phyloP scores from a whole-genome alignment of 352 stramenopile genomes.

The Phytophthora pini region DNA sequence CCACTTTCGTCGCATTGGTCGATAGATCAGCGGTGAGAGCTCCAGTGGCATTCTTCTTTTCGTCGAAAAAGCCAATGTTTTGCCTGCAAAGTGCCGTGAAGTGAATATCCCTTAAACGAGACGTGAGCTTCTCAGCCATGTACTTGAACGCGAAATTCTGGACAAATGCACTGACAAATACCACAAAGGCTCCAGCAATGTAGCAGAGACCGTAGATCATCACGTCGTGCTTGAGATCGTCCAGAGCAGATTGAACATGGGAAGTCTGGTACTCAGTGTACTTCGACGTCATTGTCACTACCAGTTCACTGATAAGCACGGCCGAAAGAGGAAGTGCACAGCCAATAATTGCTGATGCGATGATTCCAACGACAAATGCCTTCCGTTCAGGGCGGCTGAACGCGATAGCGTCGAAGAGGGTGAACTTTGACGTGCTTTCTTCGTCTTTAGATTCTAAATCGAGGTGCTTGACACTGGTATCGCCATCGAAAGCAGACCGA shows the following conservation, averaged over 20 bases:
- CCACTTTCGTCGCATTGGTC: slow-evolving; percentile 55
- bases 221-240: slow-evolving; percentile 50
- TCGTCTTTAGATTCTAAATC: background rate
- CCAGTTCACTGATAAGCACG: slow-evolving; percentile 29
- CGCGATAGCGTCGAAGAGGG: background rate
- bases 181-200: background rate
- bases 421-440: background rate
- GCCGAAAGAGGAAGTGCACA: background rate
- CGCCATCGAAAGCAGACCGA: background rate
- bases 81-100: slow-evolving; percentile 24
- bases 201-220: background rate
- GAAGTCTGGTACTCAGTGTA: slow-evolving; percentile 33
- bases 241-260: slow-evolving; percentile 25
- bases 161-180: slow-evolving; percentile 35
- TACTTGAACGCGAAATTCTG: slow-evolving; percentile 60
- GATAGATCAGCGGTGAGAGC: slow-evolving; percentile 54
- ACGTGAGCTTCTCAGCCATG: slow-evolving; percentile 57
- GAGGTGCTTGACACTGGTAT: background rate
- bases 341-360: background rate
- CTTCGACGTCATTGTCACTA: slow-evolving; percentile 21
- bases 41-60: slow-evolving; percentile 47
- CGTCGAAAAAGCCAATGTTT: background rate
- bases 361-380: background rate
- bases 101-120: slow-evolving; percentile 53
- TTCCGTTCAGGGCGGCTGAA: background rate